These are phyloP conservation scores for Pinus tabuliformis DNA, from an alignment of 75 land plant species.

Conservation along the genomic window DNA sequence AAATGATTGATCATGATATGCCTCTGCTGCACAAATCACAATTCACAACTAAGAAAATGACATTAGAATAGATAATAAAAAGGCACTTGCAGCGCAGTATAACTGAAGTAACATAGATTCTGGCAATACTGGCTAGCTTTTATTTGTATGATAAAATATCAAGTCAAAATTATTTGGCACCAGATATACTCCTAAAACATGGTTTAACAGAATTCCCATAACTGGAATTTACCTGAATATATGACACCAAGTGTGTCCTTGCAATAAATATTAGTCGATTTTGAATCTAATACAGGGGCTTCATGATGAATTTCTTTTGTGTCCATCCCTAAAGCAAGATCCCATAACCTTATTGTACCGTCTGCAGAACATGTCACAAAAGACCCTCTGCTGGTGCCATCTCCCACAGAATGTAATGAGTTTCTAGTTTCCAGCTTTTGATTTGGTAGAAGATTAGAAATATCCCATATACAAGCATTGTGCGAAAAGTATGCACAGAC, in stretches of 20 bases:
- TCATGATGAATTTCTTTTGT: neutral
- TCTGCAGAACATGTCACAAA: conserved; percentile 84
- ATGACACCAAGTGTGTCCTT: conserved; percentile 38
- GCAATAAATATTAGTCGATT: conserved; percentile 30
- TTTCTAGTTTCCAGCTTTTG: conserved; percentile 19
- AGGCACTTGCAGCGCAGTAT: too few species aligned
- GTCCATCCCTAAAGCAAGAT: conserved; percentile 28
- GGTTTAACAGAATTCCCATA: neutral
- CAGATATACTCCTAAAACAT: neutral
- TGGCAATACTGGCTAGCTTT: neutral
- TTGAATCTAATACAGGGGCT: conserved; percentile 11
- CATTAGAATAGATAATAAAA: neutral
- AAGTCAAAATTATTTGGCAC: conserved; percentile 14
- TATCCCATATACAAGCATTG: conserved; percentile 76
- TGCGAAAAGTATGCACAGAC: conserved; percentile 51
- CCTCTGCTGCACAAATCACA: too few species aligned
- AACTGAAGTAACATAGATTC: too few species aligned
- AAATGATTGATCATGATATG: neutral
- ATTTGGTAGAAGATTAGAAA: conserved; percentile 38
- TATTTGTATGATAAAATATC: neutral
- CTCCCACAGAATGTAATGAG: conserved; percentile 31
- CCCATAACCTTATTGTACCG: conserved; percentile 72
- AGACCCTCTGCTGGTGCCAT: conserved; percentile 27
- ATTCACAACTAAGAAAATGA: neutral
- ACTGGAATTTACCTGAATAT: conserved; percentile 25